Evolutionary conservation across 2,329 filamentous ascomycete genomes (phyloP).

Genomic region (Pseudogymnoascus sp.): DNA sequence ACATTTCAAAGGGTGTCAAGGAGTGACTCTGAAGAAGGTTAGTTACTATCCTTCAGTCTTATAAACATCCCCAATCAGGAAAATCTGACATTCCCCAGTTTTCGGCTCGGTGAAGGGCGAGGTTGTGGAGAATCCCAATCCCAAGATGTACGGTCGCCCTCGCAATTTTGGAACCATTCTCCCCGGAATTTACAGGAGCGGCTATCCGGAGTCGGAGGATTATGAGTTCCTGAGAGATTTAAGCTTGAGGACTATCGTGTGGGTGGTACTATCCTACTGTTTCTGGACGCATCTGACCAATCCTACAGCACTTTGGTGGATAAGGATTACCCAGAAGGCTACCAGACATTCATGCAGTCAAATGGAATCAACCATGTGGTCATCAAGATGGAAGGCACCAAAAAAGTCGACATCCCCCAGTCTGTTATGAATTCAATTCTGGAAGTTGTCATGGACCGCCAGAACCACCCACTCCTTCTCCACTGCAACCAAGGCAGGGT

Average conservation of each 20-base stretch:
- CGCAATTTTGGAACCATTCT: constrained; percentile 70
- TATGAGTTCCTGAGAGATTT: constrained; percentile 61
- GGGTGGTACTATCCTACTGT: constrained; percentile 27
- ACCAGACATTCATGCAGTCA: constrained; percentile 52
- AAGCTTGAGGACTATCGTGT: constrained; percentile 72
- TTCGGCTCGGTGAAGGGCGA: constrained; percentile 1
- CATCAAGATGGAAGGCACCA: constrained; percentile 80
- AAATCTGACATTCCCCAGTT: background rate
- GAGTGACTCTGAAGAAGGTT: constrained; percentile 6
- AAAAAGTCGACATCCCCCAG: constrained; percentile 63
- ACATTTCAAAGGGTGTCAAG: background rate
- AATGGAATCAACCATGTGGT: constrained; percentile 65
- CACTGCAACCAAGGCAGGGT: constrained; percentile 91
- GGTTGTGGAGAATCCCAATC: constrained; percentile 13
- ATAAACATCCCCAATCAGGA: background rate
- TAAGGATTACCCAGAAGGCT: constrained; percentile 48
- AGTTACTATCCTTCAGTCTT: background rate
- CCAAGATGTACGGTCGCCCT: constrained; percentile 33
- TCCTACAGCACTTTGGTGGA: constrained; percentile 50
- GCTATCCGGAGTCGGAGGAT: constrained; percentile 65
- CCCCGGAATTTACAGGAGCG: constrained; percentile 70
- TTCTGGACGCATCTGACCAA: constrained; percentile 11
- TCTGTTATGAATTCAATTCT: constrained; percentile 64
- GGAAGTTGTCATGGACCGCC: constrained; percentile 58
- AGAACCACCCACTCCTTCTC: constrained; percentile 72